A percentile compares a stretch with the other conserved stretches of the same genome.
Evolutionary conservation across 2,329 filamentous ascomycete genomes (phyloP).

Genomic region (Emmonsiellopsis sp.): DNA sequence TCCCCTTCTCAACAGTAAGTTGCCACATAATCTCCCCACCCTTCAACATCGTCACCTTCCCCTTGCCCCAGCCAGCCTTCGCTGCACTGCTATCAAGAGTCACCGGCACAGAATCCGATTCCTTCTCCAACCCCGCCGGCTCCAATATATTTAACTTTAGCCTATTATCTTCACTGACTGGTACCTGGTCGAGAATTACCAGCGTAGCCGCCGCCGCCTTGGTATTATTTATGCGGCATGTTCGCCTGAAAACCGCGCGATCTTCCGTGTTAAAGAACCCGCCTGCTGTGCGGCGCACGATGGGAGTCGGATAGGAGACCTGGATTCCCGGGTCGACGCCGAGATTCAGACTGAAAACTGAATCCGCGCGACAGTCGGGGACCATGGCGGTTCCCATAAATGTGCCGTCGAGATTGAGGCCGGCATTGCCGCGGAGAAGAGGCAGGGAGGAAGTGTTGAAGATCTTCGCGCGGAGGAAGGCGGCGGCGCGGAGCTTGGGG

Average conservation of each 20-base stretch:
- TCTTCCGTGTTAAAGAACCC: slow-evolving; percentile 25
- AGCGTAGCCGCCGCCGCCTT: slow-evolving; percentile 20
- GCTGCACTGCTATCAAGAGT: slow-evolving; percentile 7
- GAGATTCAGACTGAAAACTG: slow-evolving; percentile 23
- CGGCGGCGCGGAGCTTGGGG: slow-evolving; percentile 30
- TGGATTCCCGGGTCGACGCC: slow-evolving; percentile 24
- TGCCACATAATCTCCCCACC: slow-evolving; percentile 52
- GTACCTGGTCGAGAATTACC: slow-evolving; percentile 24
- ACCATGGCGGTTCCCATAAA: slow-evolving; percentile 22
- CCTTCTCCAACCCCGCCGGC: slow-evolving; percentile 20
- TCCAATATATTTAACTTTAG: slow-evolving; percentile 21
- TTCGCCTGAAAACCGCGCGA: slow-evolving; percentile 21
- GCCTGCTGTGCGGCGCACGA: slow-evolving; percentile 17
- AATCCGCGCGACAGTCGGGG: slow-evolving; percentile 18
- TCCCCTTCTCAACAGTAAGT: slow-evolving; percentile 49
- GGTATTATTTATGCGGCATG: slow-evolving; percentile 24
- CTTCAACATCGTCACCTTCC: slow-evolving; percentile 46
- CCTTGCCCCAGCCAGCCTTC: slow-evolving; percentile 42
- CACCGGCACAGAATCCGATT: slow-evolving; percentile 15
- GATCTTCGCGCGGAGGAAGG: slow-evolving; percentile 33
- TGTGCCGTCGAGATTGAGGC: slow-evolving; percentile 20
- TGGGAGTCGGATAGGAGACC: slow-evolving; percentile 23
- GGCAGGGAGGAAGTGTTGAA: slow-evolving; percentile 27
- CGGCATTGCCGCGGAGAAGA: slow-evolving; percentile 20
- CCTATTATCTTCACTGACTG: slow-evolving; percentile 23